Percentiles rank a stretch among this genome's conserved stretches.
Evolutionary conservation across 805 yeast genomes (phyloP).

Genomic region (Kregervanrija delftensis): DNA sequence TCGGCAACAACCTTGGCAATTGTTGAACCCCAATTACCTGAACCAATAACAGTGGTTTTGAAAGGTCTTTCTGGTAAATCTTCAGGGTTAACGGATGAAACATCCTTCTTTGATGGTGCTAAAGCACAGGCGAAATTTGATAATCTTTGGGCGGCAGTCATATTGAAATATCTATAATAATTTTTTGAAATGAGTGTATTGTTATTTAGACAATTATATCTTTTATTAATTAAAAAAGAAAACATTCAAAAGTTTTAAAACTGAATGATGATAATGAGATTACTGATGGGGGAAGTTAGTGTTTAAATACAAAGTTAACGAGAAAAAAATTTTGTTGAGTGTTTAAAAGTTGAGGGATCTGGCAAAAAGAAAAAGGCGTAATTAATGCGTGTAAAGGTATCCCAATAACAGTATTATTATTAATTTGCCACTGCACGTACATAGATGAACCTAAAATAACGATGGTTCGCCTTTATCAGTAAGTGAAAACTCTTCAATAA

Average conservation of each 20-base stretch:
- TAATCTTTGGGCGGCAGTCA: slow-evolving; percentile 23
- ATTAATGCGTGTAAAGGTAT: too few relatives aligned
- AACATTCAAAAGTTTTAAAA: too few relatives aligned
- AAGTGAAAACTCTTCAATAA: too few relatives aligned
- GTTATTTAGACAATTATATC: too few relatives aligned
- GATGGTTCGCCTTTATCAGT: too few relatives aligned
- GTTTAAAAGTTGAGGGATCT: neutral
- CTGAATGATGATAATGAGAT: too few relatives aligned
- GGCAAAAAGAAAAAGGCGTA: too few relatives aligned
- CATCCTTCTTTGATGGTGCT: slow-evolving; percentile 14
- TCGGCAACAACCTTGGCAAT: slow-evolving; percentile 94
- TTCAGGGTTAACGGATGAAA: slow-evolving; percentile 10
- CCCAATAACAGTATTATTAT: too few relatives aligned
- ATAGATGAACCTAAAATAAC: too few relatives aligned
- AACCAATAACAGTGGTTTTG: slow-evolving; percentile 76
- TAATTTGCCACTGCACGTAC: too few relatives aligned
- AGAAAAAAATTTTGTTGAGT: neutral
- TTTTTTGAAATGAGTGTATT: too few relatives aligned
- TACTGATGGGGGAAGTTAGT: neutral
- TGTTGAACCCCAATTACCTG: slow-evolving; percentile 98
- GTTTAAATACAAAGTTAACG: neutral
- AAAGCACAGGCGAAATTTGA: slow-evolving; percentile 14
- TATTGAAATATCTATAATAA: slow-evolving; percentile 1
- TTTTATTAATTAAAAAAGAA: too few relatives aligned
- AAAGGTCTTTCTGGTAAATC: slow-evolving; percentile 30